Evolutionary conservation across 371 early-diverging fungal species (phyloP), one percentile per base, ranked within the genome.

Genomic region (Mucor plumbeus): DNA sequence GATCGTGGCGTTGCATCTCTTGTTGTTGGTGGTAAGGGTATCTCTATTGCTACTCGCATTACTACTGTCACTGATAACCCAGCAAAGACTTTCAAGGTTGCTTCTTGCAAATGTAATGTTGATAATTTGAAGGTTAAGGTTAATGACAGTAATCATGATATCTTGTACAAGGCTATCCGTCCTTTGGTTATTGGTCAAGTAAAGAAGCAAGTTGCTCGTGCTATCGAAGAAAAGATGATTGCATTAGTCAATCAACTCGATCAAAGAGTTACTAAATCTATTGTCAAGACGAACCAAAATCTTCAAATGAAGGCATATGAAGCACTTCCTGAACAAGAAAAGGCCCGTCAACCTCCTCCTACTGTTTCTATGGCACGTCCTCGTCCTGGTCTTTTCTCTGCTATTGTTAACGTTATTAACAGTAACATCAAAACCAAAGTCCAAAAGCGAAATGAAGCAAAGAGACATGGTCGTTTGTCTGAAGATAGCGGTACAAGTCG

Each of bases 1-100:
- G 91, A 90, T 65, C 80, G 78, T 44, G 91, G 91, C 48, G 79
- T 86, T 47, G 88, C 87, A 4, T 79, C 74, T 43, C 21, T 80
- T 13, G 21, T n/a, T 34, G 71, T 87, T 40, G 76, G 80, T 35
- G 86, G 83, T 10, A 84, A 78, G 61, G 90, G 90, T 19, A 78
- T 90, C 63, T 78, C 84, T 58, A 60, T 87, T 50, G 36, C 63
- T 7, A 38, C 80, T 44, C 73, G 68, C 44, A 70, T 86, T 9
- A 65, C 65, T 21, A 82, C 71, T 59, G 68, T 80, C 34, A 65
- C 76, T 0, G 71, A 71, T 2, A 70, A 75, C 38, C 44, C 70
- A 5, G 35, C 74, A 61, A 71, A 77, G 71, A 72, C 73, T 5
- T 72, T 79, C 77, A 65, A 71, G 64, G 83, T 70, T 6, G 50